A percentile compares a stretch with the other conserved stretches of the same genome.
These are phyloP conservation scores for Dothideomycetes sp. DNA, from an alignment of 2,329 filamentous ascomycete species.

Conservation along the genomic window DNA sequence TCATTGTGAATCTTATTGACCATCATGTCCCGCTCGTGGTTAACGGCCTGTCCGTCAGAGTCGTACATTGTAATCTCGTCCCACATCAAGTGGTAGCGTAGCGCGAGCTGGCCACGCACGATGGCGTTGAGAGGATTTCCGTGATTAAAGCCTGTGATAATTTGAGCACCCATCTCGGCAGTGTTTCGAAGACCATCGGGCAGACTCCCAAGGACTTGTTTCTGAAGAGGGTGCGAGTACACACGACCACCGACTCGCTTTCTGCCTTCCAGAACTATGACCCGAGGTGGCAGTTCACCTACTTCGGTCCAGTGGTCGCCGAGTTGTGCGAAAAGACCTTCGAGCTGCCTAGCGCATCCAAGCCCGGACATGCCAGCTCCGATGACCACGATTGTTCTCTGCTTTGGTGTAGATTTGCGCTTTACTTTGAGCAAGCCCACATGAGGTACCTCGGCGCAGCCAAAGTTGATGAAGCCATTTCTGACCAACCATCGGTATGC, in stretches of 20 bases:
- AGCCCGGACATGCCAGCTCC: constrained; percentile 92
- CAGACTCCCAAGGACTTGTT: constrained; percentile 47
- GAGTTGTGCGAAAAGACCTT: constrained; percentile 76
- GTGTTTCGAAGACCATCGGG: constrained; percentile 56
- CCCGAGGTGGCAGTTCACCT: constrained; percentile 60
- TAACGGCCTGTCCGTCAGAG: constrained; percentile 65
- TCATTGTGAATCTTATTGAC: constrained; percentile 94
- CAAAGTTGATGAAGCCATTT: constrained; percentile 92
- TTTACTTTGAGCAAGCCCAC: neutral
- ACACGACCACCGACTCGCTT: constrained; percentile 83
- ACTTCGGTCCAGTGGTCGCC: constrained; percentile 54
- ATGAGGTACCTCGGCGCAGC: constrained; percentile 65
- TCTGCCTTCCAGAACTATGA: constrained; percentile 79
- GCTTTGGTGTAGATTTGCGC: constrained; percentile 36
- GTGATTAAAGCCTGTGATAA: constrained; percentile 91
- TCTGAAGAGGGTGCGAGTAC: constrained; percentile 67
- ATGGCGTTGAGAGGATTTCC: constrained; percentile 91
- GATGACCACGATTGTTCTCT: constrained; percentile 73
- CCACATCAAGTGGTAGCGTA: constrained; percentile 75
- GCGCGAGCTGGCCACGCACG: constrained; percentile 77
- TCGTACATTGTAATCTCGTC: constrained; percentile 85
- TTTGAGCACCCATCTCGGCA: constrained; percentile 96
- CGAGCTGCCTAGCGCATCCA: constrained; percentile 82
- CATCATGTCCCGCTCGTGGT: constrained; percentile 66
- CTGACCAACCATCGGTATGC: constrained; percentile 89